Evolutionary conservation across 495 filamentous ascomycete genomes (phyloP).

Genomic region (Beverwykella pulmonaria): DNA sequence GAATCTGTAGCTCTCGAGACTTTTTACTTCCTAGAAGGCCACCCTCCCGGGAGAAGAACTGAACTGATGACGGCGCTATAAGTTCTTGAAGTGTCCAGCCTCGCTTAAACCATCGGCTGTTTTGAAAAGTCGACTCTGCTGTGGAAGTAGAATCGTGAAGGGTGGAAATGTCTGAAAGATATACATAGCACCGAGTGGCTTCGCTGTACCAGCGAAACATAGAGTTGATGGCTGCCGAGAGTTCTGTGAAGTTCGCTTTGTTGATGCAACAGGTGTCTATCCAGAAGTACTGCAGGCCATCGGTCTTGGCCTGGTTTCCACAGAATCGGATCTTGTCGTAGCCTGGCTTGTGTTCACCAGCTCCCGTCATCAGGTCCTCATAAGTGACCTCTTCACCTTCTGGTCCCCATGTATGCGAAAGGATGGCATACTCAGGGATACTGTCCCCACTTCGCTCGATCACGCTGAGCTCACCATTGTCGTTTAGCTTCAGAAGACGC

Average conservation of each 20-base stretch:
- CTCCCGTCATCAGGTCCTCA: slow-evolving; percentile 11
- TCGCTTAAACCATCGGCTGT: slow-evolving; percentile 23
- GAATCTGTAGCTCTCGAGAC: slow-evolving; percentile 21
- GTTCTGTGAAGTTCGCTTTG: not conserved
- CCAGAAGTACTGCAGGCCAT: slow-evolving; percentile 15
- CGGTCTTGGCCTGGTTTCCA: slow-evolving; percentile 12
- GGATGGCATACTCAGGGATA: slow-evolving; percentile 19
- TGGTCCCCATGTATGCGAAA: slow-evolving; percentile 24
- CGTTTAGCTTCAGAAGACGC: slow-evolving; percentile 8
- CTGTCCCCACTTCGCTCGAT: not conserved
- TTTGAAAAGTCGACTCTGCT: not conserved
- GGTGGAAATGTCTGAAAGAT: slow-evolving; percentile 22
- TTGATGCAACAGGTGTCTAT: slow-evolving; percentile 1
- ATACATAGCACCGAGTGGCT: slow-evolving; percentile 11
- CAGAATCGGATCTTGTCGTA: slow-evolving; percentile 28
- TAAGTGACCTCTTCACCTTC: slow-evolving; percentile 23
- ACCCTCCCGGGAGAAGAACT: slow-evolving; percentile 30
- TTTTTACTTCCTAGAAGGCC: slow-evolving; percentile 13
- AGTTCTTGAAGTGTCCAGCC: slow-evolving; percentile 37
- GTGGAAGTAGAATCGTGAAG: not conserved
- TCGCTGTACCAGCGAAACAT: not conserved
- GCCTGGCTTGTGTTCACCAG: slow-evolving; percentile 13
- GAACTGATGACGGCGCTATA: slow-evolving; percentile 19
- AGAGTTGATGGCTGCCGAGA: not conserved
- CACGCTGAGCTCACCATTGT: slow-evolving; percentile 7